A percentile compares a stretch with the other conserved stretches of the same genome.
These are phyloP conservation scores for Angomonas deanei DNA, from an alignment of 208 protist genomes.

Conservation along the genomic window DNA sequence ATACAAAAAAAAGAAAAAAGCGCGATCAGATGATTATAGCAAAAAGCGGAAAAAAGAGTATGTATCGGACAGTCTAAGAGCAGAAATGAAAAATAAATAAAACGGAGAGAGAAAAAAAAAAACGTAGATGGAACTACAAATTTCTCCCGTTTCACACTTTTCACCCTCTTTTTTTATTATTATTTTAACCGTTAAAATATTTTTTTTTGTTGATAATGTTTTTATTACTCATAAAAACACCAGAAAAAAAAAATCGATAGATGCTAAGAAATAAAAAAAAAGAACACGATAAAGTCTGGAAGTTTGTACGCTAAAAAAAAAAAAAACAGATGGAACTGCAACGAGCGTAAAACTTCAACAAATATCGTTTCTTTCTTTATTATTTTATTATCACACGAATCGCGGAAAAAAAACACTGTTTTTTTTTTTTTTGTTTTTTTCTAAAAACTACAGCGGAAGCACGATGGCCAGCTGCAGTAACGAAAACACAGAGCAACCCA, in stretches of 20 bases:
- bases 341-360: background rate
- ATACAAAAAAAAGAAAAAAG: background rate
- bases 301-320: background rate
- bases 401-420: too few relatives aligned
- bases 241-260: background rate
- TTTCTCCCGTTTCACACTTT: background rate
- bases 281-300: background rate
- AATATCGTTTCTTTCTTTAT: too few relatives aligned
- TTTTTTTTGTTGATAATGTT: conserved; percentile 4
- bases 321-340: background rate
- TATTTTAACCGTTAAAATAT: background rate
- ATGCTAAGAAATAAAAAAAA: conserved; percentile 10
- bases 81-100: background rate
- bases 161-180: background rate
- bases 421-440: background rate
- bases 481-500: conserved; percentile 52
- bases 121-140: background rate
- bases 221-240: too few relatives aligned
- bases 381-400: too few relatives aligned
- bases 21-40: background rate
- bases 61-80: background rate
- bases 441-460: conserved; percentile 13
- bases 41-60: too few relatives aligned
- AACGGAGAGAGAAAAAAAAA: conserved; percentile 6
- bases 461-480: conserved; percentile 57